phyloP scores from a whole-genome alignment of 2,329 filamentous ascomycete species.

The Colletotrichum sp. region DNA sequence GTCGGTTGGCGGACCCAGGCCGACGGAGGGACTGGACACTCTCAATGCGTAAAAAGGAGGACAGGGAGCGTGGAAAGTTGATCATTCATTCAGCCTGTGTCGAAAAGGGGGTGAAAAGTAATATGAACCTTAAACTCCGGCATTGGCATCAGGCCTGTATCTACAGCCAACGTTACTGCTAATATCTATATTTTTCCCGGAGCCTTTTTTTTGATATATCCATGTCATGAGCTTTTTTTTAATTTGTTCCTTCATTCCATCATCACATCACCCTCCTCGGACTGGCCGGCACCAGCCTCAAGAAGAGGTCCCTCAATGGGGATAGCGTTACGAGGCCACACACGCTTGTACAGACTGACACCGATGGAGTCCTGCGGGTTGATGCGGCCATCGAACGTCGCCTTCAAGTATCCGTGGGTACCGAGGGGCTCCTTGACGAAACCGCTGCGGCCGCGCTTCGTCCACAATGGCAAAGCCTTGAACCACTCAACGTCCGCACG shows the following conservation, averaged over 20 bases:
- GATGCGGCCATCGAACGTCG: conserved; percentile 93
- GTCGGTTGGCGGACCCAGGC: conserved; percentile 59
- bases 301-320: conserved; percentile 49
- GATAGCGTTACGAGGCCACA: conserved; percentile 75
- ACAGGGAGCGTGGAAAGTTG: background rate
- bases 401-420: conserved; percentile 99
- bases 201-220: background rate
- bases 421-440: conserved; percentile 94
- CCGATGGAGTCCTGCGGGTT: conserved; percentile 95
- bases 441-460: conserved; percentile 82
- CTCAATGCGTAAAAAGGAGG: conserved; percentile 27
- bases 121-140: conserved; percentile 6
- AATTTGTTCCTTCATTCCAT: conserved; percentile 37
- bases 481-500: conserved; percentile 95
- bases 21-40: conserved; percentile 59
- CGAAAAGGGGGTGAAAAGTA: background rate
- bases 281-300: conserved; percentile 28
- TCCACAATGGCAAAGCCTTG: conserved; percentile 95
- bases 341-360: conserved; percentile 85
- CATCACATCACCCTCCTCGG: conserved; percentile 38
- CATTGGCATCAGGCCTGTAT: conserved; percentile 14
- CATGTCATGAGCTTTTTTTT: conserved; percentile 23
- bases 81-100: background rate
- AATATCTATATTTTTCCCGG: conserved; percentile 12
- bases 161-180: conserved; percentile 13